Conservation (phyloP, 129 eudicot species). For the Heracleum sosnowskyi region DNA sequence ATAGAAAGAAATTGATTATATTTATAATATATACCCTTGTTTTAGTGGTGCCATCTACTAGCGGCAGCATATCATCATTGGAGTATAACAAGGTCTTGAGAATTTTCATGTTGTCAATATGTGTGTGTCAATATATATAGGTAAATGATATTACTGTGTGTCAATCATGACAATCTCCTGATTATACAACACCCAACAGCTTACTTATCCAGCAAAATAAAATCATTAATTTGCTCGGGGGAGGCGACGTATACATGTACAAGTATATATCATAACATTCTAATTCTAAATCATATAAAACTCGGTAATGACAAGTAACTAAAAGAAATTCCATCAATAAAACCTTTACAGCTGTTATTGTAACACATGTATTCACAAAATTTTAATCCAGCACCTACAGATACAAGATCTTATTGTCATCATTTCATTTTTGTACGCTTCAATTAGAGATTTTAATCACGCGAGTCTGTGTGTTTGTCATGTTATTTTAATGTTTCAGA, state of each 20-base stretch:
- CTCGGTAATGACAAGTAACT: neutral
- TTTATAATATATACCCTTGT: constrained; percentile 26
- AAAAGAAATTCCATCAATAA: neutral
- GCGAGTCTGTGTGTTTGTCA: neutral
- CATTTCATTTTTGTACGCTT: neutral
- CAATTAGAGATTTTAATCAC: neutral
- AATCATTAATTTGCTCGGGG: neutral
- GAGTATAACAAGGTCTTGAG: constrained; percentile 56
- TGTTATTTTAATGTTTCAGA: neutral
- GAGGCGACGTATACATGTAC: neutral
- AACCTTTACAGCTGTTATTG: neutral
- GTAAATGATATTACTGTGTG: constrained; percentile 2
- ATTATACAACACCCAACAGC: neutral
- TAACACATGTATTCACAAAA: neutral
- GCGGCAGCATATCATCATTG: constrained; percentile 72
- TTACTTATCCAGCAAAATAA: neutral
- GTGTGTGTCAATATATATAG: no score
- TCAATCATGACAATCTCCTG: neutral
- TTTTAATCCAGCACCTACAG: neutral
- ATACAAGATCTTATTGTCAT: neutral
- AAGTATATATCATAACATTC: neutral
- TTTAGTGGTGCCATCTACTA: constrained; percentile 48
- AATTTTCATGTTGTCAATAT: constrained; percentile 63
- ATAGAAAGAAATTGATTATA: neutral
- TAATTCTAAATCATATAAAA: neutral